These are phyloP conservation scores for Naganishia vishniacii DNA, from an alignment of 768 basidiomycete species.

Conservation along the genomic window DNA sequence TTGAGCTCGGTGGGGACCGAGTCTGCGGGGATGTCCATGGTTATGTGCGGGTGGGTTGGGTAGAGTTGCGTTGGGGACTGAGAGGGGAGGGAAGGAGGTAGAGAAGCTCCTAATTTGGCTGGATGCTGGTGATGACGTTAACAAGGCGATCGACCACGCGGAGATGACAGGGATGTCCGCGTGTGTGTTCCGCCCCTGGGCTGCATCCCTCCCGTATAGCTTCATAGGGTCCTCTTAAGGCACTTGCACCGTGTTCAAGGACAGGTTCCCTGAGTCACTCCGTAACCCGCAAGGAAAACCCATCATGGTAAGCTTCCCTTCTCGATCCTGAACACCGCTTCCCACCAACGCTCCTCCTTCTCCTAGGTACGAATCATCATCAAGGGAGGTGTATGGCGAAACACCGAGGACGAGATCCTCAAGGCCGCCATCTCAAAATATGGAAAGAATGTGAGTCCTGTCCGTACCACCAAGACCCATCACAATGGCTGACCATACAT, in stretches of 20 bases:
- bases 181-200: too few relatives aligned
- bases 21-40: slow-evolving; percentile 38
- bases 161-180: too few relatives aligned
- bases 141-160: too few relatives aligned
- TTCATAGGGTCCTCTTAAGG: too few relatives aligned
- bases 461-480: too few relatives aligned
- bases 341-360: background rate
- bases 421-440: slow-evolving; percentile 80
- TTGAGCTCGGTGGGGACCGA: slow-evolving; percentile 49
- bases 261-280: too few relatives aligned
- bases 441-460: slow-evolving; percentile 50
- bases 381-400: slow-evolving; percentile 49
- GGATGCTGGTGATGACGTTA: background rate
- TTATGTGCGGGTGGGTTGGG: background rate
- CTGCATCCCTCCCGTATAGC: too few relatives aligned
- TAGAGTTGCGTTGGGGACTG: background rate
- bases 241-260: too few relatives aligned
- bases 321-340: background rate
- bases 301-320: slow-evolving; percentile 1
- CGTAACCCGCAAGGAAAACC: background rate
- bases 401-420: slow-evolving; percentile 76
- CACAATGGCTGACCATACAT: too few relatives aligned
- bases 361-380: slow-evolving; percentile 48
- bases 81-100: too few relatives aligned
- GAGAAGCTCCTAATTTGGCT: background rate